Conservation (phyloP, 176 grass and related monocot species). For the Zoysia japonica region DNA sequence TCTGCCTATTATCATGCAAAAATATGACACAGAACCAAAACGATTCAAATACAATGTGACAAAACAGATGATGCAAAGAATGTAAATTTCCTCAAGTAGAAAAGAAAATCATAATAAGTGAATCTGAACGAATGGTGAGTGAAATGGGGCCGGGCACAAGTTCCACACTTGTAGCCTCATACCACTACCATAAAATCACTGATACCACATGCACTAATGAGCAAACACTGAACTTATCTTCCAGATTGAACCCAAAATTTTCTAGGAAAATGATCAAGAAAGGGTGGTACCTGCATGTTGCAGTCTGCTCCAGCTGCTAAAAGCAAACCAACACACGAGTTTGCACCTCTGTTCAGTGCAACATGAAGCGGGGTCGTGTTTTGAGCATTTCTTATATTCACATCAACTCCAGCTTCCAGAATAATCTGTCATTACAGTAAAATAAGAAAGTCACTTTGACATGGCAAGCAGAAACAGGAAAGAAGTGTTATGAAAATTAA, state of each 20-base stretch:
- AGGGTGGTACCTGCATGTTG: conserved; percentile 74
- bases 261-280: conserved; percentile 11
- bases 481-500: conserved; percentile 18
- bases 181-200: conserved; percentile 4
- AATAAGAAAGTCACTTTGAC: conserved; percentile 16
- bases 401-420: conserved; percentile 90
- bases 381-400: conserved; percentile 96
- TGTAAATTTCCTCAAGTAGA: conserved; percentile 15
- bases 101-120: conserved; percentile 1
- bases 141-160: background rate
- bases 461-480: conserved; percentile 5
- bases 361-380: conserved; percentile 96
- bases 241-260: background rate
- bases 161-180: background rate
- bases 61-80: conserved; percentile 12
- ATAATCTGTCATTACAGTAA: conserved; percentile 70
- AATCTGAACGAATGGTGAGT: background rate
- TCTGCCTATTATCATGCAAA: conserved; percentile 2
- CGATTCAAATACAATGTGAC: background rate
- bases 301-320: conserved; percentile 94
- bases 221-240: conserved; percentile 19
- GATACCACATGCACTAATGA: conserved; percentile 10
- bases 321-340: conserved; percentile 95
- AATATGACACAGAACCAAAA: background rate
- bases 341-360: conserved; percentile 93